Percentiles rank a stretch among this genome's conserved stretches.
phyloP scores from a whole-genome alignment of 2,329 filamentous ascomycete genomes.

The Exserohilum rostratum region DNA sequence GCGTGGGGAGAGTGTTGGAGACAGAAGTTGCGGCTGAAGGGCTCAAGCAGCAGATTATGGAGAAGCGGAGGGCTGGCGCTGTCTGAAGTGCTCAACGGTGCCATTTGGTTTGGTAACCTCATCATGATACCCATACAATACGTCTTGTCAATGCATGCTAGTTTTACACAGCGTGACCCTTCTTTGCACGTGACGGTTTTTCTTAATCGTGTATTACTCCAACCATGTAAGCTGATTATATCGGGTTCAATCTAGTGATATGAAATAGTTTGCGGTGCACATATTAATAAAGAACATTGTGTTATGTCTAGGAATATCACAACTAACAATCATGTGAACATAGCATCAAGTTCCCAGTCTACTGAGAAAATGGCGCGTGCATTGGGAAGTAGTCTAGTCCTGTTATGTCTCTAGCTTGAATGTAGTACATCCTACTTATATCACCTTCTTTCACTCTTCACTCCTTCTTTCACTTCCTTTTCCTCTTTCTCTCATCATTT shows the following conservation, averaged over 20 bases:
- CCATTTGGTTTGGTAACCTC: not conserved
- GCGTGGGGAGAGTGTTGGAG: conserved; percentile 81
- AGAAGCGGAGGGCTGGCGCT: conserved; percentile 42
- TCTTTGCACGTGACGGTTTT: no score
- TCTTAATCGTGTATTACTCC: no score
- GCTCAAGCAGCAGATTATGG: conserved; percentile 55
- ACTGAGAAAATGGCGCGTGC: no score
- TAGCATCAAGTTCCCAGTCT: no score
- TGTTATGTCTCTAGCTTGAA: not conserved
- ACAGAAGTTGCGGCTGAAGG: conserved; percentile 83
- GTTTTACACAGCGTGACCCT: no score
- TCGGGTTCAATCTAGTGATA: no score
- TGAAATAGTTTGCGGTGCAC: no score
- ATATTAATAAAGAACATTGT: no score
- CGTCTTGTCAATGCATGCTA: not conserved
- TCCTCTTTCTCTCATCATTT: not conserved
- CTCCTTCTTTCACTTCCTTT: not conserved
- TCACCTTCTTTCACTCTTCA: not conserved
- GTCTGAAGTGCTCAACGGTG: conserved; percentile 21
- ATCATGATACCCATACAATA: conserved; percentile 13
- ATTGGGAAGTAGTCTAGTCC: not conserved
- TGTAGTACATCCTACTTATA: not conserved
- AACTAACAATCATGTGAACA: no score
- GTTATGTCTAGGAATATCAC: no score
- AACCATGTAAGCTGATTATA: no score